Conservation (phyloP, 495 filamentous ascomycete genomes). For the Clavariopsis aquatica region DNA sequence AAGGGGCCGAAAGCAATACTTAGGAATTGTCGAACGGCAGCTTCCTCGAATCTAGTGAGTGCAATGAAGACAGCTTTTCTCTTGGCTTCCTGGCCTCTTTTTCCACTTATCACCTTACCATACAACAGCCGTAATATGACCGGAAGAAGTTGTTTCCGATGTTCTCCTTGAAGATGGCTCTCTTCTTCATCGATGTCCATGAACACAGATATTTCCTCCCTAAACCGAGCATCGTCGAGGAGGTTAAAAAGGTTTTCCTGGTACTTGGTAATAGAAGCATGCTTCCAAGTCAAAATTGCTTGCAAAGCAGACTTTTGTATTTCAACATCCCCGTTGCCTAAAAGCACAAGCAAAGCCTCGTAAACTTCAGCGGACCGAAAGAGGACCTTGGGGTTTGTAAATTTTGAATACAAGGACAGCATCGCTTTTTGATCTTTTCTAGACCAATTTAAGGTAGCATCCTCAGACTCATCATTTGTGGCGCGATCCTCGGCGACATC, state of each 20-base stretch:
- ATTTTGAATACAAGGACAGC: constrained; percentile 78
- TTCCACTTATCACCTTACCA: constrained; percentile 74
- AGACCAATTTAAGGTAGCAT: constrained; percentile 46
- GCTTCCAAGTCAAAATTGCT: constrained; percentile 87
- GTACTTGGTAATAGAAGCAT: constrained; percentile 70
- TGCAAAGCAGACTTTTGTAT: constrained; percentile 83
- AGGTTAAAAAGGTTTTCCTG: constrained; percentile 85
- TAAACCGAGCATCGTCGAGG: constrained; percentile 86
- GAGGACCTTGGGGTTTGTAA: constrained; percentile 79
- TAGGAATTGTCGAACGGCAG: constrained; percentile 76
- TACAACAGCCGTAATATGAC: constrained; percentile 86
- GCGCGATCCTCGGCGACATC: constrained; percentile 37
- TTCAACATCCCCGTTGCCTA: constrained; percentile 85
- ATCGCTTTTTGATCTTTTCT: constrained; percentile 79
- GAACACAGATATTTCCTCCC: constrained; percentile 85
- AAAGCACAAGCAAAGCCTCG: constrained; percentile 65
- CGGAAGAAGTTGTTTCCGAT: constrained; percentile 72
- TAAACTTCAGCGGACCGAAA: constrained; percentile 79
- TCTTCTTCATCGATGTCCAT: constrained; percentile 71
- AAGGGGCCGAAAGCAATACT: constrained; percentile 77
- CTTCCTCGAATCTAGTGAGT: constrained; percentile 59
- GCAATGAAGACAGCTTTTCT: constrained; percentile 66
- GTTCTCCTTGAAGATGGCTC: constrained; percentile 70
- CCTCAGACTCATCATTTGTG: constrained; percentile 13
- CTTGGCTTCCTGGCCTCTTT: constrained; percentile 61